Percentiles rank a stretch among this genome's conserved stretches.
These are phyloP conservation scores for Ensete ventricosum DNA, from an alignment of 176 grass and related monocot genomes.

Conservation along the genomic window DNA sequence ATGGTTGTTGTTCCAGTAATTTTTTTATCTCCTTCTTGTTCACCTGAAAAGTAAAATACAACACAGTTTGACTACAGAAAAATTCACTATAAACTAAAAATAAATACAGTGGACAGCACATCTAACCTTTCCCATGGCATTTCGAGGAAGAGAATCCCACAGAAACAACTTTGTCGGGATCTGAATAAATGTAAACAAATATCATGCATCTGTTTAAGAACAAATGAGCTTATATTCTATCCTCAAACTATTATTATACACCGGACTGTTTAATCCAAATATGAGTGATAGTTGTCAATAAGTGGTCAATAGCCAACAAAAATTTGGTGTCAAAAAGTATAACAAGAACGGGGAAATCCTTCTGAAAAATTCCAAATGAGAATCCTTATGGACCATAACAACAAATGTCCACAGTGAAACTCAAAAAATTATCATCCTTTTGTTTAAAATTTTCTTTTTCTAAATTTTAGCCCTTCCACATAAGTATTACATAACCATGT, in stretches of 20 bases:
- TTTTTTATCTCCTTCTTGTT: conserved; percentile 93
- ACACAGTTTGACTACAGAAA: neutral
- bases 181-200: conserved; percentile 27
- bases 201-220: conserved; percentile 1
- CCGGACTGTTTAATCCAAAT: neutral
- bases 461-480: no score
- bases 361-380: no score
- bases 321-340: no score
- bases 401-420: no score
- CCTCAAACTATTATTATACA: no score
- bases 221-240: neutral
- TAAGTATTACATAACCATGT: no score
- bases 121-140: conserved; percentile 93
- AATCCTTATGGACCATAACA: no score
- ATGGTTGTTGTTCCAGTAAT: conserved; percentile 25
- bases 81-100: conserved; percentile 1
- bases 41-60: conserved; percentile 49
- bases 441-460: no score
- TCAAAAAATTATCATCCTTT: no score
- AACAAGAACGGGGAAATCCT: no score
- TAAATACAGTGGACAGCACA: neutral
- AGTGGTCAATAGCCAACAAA: neutral
- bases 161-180: conserved; percentile 79
- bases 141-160: conserved; percentile 88
- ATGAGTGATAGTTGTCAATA: neutral